Evolutionary conservation across 352 stramenopile species (phyloP), one percentile per base, ranked within the genome.

Genomic region (Phytopythium helicoides): DNA sequence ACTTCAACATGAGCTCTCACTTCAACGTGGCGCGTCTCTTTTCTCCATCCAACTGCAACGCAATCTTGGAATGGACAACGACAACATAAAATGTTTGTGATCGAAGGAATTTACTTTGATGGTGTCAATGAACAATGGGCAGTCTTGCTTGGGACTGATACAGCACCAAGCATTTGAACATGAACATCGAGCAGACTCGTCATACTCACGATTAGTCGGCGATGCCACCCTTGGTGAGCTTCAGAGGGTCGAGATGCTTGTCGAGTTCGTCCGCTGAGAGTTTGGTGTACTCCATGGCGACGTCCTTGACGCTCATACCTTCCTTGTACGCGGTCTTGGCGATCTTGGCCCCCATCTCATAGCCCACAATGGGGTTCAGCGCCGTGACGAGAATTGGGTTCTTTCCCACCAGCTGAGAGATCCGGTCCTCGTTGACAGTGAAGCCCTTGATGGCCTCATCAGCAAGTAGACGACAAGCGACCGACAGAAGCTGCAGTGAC

Each of bases 281-380:
- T 35, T 65, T 47, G 22, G 64, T 76, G 46, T 63, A 66, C 51
- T 76, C 62, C 33, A 81, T 55, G 11, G 70, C 69, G 6, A 77
- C 74, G 19, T 86, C 71, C 41, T 76, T 76, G 37, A 86, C 67
- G 37, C 58, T 79, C 16, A 57, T 54, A 18, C 72, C 67, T 55
- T 85, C 73, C 45, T 79, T 80, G 59, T 85, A 79, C 31, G 73
- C 64, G 12, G 65, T 76, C 61, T 85, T 85, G 55, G 73, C 73
- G 51, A 85, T 79, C 61, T 80, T 75, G 35, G 70, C 70, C 15
- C 67, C 73, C 21, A 72, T 67, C 22, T 85, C 73, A 56, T 85
- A 85, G 37, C 73, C 73, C 10, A 85, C 68, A 41, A 80, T 74
- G 44, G 68, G 68, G 58, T 85, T 85, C 26, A 85, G 49, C 40